Base-by-base conservation (phyloP, 2,329 filamentous ascomycete species). In the Arachnomyces sp. region DNA sequence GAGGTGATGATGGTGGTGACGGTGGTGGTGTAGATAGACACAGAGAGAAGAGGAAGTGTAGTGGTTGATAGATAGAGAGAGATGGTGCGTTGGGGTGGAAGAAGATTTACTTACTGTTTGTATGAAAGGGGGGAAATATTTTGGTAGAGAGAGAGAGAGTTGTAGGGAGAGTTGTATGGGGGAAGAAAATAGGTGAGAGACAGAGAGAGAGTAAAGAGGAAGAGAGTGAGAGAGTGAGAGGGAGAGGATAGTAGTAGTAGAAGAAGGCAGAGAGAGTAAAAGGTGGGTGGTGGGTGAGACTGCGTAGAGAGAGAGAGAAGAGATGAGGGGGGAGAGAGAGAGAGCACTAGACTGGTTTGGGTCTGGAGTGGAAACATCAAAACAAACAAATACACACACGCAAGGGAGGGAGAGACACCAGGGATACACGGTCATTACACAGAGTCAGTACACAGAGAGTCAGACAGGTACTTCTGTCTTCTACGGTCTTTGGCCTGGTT, bases 81-180 rank as follows among this genome's bases (percentile, higher is more conserved):
- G 21, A 25, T 25, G 21, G 21, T 25, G 15, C 21, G 33, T 39
- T 18, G 31, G 17, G 15, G 33, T n/a, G 28, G 7, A 31, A 17
- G 14, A 32, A 15, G 31, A 36, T 13, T 13, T 15, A 25, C 21
- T 25, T 61, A 63, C 57, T 52, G 54, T 28, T 57, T 59, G 63
- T 54, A 58, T 61, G 60, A 57, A 59, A 60, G 58, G 56, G 56
- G 45, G 46, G 34, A 43, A 47, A 35, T 46, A 48, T 44, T 44
- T 46, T 42, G 46, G 49, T 46, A 46, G 51, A 50, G 47, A 49
- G 42, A 47, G 51, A 52, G 51, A 53, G 55, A 56, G 54, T 53
- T 41, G 44, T 49, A 50, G 47, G 47, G 44, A 44, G 44, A 51
- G 47, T 53, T 60, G 57, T 62, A 60, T 61, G 60, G 57, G 53